Percentiles rank a stretch among this genome's conserved stretches.
These are phyloP conservation scores for Amphibolis antarctica DNA, from an alignment of 106 monocot species.

Conservation along the genomic window DNA sequence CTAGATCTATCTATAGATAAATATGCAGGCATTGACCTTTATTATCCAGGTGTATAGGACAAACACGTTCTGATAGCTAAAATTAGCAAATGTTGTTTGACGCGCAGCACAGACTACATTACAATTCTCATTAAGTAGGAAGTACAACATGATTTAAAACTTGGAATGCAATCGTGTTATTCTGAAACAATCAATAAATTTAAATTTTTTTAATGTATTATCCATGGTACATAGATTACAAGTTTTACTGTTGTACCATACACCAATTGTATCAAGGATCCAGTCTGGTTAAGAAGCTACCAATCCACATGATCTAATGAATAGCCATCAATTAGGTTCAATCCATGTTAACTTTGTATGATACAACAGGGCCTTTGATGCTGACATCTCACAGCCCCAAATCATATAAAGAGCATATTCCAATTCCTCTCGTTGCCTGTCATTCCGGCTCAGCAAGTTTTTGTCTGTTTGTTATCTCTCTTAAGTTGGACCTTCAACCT, in stretches of 20 bases:
- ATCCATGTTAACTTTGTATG: conserved; percentile 2
- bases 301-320: conserved; percentile 22
- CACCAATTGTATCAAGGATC: conserved; percentile 29
- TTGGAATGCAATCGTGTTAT: neutral
- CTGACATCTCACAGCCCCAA: neutral
- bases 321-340: conserved; percentile 17
- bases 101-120: too few relatives aligned
- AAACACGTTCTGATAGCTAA: too few relatives aligned
- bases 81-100: too few relatives aligned
- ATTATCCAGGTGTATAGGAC: too few relatives aligned
- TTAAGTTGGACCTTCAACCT: conserved; percentile 96
- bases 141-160: too few relatives aligned
- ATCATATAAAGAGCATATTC: neutral
- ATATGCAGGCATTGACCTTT: too few relatives aligned
- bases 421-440: neutral
- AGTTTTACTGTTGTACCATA: conserved; percentile 25
- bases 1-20: too few relatives aligned
- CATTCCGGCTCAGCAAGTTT: conserved; percentile 43
- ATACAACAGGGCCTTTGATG: conserved; percentile 3
- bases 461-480: conserved; percentile 81
- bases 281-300: conserved; percentile 30
- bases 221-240: conserved; percentile 57
- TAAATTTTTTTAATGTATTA: conserved; percentile 23
- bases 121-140: too few relatives aligned
- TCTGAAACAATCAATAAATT: conserved; percentile 10